Base-by-base conservation (phyloP, 2,329 filamentous ascomycete species). In the Colletotrichum sp. region DNA sequence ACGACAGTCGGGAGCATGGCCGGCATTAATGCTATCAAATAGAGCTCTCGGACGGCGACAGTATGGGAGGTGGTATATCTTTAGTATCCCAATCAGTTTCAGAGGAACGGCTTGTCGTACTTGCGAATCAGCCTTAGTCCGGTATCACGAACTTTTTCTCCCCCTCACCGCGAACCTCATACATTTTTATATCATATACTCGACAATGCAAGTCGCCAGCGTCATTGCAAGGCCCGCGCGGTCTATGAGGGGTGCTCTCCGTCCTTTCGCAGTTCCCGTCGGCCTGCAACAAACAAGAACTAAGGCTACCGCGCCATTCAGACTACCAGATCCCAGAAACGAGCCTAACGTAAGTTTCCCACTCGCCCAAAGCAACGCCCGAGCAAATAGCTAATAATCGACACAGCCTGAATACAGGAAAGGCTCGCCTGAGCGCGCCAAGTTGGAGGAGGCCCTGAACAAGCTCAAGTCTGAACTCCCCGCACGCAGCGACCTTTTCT, bases 381-480 rank as follows among this genome's bases (percentile, higher is more conserved):
- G 9, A 34, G 9, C 2, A 18, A 6, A 26, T 2, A 77, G 65
- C 39, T 55, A 3, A 26, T 6, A 39, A 3, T 16, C 6, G 21
- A 8, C 34, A 3, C n/a, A 84, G 83, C 82, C 79, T 30, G 77
- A 78, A 24, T 84, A 84, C 74, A 75, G 72, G 57, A 83, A 79
- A 36, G 78, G 78, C 55, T 84, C 83, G 0, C 78, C 80, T 5
- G 83, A 84, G 77, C 81, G 82, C 7, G 75, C 75, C 67, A 78
- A 79, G 69, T 78, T 84, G 9, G 81, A 84, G 63, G 77, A 77
- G n/a, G 81, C 82, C 2, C 76, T 84, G 2, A 79, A 78, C 26
- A 80, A 77, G 64, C 82, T 84, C 52, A 80, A 80, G 8, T 80
- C 83, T 5, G 67, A 81, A 57, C 81, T 84, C 13, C 83, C 83